Base-by-base conservation (phyloP, 2,329 filamentous ascomycete genomes). In the Paraphaeosphaeria sporulosa region DNA sequence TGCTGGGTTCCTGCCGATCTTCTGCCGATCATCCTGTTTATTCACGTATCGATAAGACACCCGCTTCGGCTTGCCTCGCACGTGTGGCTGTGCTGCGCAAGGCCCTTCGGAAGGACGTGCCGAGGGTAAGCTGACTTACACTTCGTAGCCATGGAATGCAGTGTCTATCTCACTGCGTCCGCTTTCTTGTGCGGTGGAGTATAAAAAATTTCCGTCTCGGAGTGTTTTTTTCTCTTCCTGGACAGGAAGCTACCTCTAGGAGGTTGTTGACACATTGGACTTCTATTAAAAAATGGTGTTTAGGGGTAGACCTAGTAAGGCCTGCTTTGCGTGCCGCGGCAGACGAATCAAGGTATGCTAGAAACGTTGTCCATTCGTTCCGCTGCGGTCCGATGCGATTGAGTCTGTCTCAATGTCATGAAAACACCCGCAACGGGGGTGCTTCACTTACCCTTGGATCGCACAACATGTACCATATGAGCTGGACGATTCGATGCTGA, bases 341-440 rank as follows among this genome's bases (percentile, higher is more conserved):
- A 38, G 54, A 40, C 54, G 54, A 19, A 50, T 49, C 54, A 57
- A 57, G 46, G 54, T 57, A 46, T 27, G 54, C 48, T 13, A 23
- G 13, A 27, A 19, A 36, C n/a, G n/a, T n/a, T n/a, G 32, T 12
- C 2, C n/a, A n/a, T n/a, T n/a, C 36, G 15, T 27, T 23, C 4
- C 32, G 23, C 21, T 38, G 12, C 32, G 7, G 8, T 25, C 44
- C 27, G 27, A 30, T 30, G 27, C 27, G 8, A 8, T 4, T 30
- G 27, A 30, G 27, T 30, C 27, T n/a, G n/a, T n/a, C 27, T 30
- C 8, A 30, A 4, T 4, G 27, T 30, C 27, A 30, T 8, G 27
- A 30, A 30, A 30, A 30, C 27, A 30, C 27, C 27, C 27, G n/a
- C n/a, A n/a, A 30, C 8, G 27, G 4, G 19, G 25, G 8, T 25